Percentiles rank a stretch among this genome's conserved stretches.
Conservation (phyloP, 1,284 basidiomycete genomes). For the Leucoagaricus sp. region DNA sequence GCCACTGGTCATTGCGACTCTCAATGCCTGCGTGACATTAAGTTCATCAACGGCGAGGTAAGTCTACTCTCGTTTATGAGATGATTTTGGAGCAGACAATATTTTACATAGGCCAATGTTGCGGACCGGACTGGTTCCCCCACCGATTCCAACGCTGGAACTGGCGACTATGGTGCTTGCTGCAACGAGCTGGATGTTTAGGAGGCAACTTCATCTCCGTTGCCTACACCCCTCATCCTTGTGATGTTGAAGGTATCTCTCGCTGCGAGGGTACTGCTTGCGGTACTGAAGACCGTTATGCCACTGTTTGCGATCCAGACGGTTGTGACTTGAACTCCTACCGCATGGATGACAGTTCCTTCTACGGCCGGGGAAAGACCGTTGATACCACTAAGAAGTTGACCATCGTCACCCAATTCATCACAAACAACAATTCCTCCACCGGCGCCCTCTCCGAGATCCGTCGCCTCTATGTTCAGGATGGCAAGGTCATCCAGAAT, state of each 20-base stretch:
- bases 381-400: constrained; percentile 16
- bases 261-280: constrained; percentile 14
- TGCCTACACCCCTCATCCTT: constrained; percentile 18
- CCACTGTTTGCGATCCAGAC: constrained; percentile 18
- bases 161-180: constrained; percentile 17
- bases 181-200: constrained; percentile 20
- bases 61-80: neutral
- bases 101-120: constrained; percentile 13
- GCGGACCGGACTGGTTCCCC: constrained; percentile 12
- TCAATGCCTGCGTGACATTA: constrained; percentile 19
- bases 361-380: constrained; percentile 18
- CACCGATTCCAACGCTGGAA: constrained; percentile 18
- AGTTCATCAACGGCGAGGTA: constrained; percentile 19
- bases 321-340: constrained; percentile 20
- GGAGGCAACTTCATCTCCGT: constrained; percentile 18
- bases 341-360: constrained; percentile 17
- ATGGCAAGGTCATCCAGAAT: constrained; percentile 18
- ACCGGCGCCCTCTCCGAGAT: constrained; percentile 16
- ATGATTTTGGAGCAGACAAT: neutral
- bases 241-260: constrained; percentile 3
- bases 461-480: constrained; percentile 18
- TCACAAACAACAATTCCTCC: constrained; percentile 13
- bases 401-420: constrained; percentile 19
- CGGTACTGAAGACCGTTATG: constrained; percentile 9
- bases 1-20: constrained; percentile 20